Evolutionary conservation across 345 rosid species (phyloP).

Genomic region (Rubroshorea leprosula): DNA sequence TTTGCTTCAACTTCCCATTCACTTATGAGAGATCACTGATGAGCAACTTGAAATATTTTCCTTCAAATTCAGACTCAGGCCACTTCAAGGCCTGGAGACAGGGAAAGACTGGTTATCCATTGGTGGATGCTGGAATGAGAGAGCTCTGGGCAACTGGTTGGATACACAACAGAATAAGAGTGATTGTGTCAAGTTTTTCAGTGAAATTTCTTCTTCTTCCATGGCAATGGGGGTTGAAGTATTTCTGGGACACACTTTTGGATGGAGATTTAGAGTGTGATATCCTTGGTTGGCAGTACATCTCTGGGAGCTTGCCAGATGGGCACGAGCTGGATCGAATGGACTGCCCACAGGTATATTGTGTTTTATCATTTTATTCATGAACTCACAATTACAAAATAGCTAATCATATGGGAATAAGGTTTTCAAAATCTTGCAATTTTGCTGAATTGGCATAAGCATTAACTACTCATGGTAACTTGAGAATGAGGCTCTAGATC

Average conservation of each 20-base stretch:
- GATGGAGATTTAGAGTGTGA: slow-evolving; percentile 89
- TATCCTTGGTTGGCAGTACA: slow-evolving; percentile 94
- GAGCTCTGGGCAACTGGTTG: slow-evolving; percentile 99
- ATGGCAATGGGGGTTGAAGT: slow-evolving; percentile 98
- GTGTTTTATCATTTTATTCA: no score
- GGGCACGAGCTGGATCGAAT: slow-evolving; percentile 92
- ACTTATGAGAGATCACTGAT: slow-evolving; percentile 73
- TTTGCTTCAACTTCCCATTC: slow-evolving; percentile 90
- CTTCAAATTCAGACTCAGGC: slow-evolving; percentile 58
- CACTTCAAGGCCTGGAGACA: slow-evolving; percentile 90
- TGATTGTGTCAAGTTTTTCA: slow-evolving; percentile 80
- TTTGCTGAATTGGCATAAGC: no score
- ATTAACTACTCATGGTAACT: no score
- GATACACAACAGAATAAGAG: slow-evolving; percentile 84
- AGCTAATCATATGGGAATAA: no score
- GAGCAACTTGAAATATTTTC: slow-evolving; percentile 64
- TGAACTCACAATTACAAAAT: no score
- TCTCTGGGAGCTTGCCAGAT: slow-evolving; percentile 89
- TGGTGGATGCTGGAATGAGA: slow-evolving; percentile 98
- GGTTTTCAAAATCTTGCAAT: no score
- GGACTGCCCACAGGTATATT: slow-evolving; percentile 70
- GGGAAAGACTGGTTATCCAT: slow-evolving; percentile 88
- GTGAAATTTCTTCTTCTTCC: slow-evolving; percentile 87
- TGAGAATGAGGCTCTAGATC: no score
- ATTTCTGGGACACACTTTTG: slow-evolving; percentile 90